Base-by-base conservation (phyloP, 768 basidiomycete genomes). In the Hypsizygus marmoreus region DNA sequence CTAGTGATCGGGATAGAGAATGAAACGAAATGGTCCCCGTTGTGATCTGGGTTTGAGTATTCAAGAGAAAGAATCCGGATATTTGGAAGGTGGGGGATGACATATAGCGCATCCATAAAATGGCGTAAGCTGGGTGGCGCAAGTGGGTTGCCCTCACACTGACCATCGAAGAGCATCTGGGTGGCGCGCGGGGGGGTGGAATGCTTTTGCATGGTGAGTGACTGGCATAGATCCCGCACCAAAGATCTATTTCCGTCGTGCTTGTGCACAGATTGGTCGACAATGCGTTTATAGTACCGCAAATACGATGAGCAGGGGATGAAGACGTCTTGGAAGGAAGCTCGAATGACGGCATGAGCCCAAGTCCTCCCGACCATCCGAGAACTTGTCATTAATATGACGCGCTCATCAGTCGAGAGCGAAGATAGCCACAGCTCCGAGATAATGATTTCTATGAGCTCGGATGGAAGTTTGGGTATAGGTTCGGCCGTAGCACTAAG, bases 251-350 rank as follows among this genome's bases (percentile, higher is more conserved):
- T 14, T 11, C 42, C 16, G 16, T 28, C 24, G 24, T 26, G 26
- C 25, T 44, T 17, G 10, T 30, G 14, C 23, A 33, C 19, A 23
- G 45, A 32, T 14, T 50, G 43, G 13, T 51, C 54, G 17, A 38
- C 42, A 5, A 50, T 30, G 28, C 20, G 47, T 25, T 55, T 28
- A 28, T 51, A 61, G 16, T 31, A 43, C 4, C 38, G 14, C 8
- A 53, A 38, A 29, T 63, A 68, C 6, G 61, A 45, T 16, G 61
- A 56, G 40, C 50, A 59, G 24, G 63, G 54, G 30, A 72, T 61
- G 52, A 69, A 62, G 11, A 66, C 66, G 49, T 72, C 60, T 13
- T 42, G 52, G 33, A 62, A 51, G 28, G 64, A 59, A 37, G 69
- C 52, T 24, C 54, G 64, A 39, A 57, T 45, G 40, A 65, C 65